Percentiles rank a stretch among this genome's conserved stretches.
Evolutionary conservation across 768 basidiomycete species (phyloP).

Genomic region (Collybia sordida): DNA sequence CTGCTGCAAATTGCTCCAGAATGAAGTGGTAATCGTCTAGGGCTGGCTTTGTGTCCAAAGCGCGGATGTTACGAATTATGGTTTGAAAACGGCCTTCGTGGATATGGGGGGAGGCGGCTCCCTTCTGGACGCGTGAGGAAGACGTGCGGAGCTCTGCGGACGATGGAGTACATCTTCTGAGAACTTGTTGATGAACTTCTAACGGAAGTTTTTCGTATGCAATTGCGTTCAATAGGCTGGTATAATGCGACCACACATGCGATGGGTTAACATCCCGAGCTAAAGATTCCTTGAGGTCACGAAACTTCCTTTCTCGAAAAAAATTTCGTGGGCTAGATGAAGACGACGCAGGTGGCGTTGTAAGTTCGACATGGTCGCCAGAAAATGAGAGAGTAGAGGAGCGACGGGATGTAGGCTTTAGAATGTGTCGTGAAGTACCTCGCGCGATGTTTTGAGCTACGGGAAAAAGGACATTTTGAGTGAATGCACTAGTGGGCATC

Average conservation of each 20-base stretch:
- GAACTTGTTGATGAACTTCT: slow-evolving; percentile 65
- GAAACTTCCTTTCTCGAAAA: slow-evolving; percentile 16
- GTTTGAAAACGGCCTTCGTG: slow-evolving; percentile 69
- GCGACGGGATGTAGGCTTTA: slow-evolving; percentile 4
- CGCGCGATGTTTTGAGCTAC: slow-evolving; percentile 9
- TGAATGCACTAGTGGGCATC: slow-evolving; percentile 23
- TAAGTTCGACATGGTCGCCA: slow-evolving; percentile 2
- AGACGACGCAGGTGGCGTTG: not conserved
- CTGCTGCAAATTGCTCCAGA: slow-evolving; percentile 71
- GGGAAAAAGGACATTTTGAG: slow-evolving; percentile 15
- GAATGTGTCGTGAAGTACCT: slow-evolving; percentile 1
- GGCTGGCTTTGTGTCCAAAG: slow-evolving; percentile 43
- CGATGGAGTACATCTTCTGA: slow-evolving; percentile 62
- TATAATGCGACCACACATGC: slow-evolving; percentile 66
- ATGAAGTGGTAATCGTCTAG: slow-evolving; percentile 76
- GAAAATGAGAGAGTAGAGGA: slow-evolving; percentile 14
- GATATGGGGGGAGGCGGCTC: slow-evolving; percentile 41
- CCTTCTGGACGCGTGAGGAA: slow-evolving; percentile 39
- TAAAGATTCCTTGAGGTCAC: slow-evolving; percentile 32
- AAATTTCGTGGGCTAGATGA: slow-evolving; percentile 6
- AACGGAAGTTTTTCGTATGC: slow-evolving; percentile 55
- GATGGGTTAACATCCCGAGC: slow-evolving; percentile 37
- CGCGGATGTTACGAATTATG: slow-evolving; percentile 70
- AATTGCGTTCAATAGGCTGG: slow-evolving; percentile 49
- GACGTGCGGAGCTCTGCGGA: slow-evolving; percentile 42